A percentile compares a stretch with the other conserved stretches of the same genome.
Evolutionary conservation across 2,329 filamentous ascomycete species (phyloP).

Genomic region (Didymella arachidicola): DNA sequence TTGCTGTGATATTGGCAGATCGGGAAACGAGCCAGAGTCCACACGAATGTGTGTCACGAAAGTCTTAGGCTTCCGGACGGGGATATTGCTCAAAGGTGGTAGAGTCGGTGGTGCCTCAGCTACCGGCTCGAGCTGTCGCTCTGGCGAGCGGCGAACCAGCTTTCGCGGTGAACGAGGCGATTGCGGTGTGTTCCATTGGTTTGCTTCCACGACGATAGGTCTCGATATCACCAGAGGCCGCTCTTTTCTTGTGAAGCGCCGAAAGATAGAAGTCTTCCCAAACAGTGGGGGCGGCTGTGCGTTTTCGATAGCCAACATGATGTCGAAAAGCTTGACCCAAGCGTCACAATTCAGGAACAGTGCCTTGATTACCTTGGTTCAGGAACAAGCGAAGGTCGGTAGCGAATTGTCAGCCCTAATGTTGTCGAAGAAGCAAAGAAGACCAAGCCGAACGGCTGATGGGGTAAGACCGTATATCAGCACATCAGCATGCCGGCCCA

Average conservation of each 20-base stretch:
- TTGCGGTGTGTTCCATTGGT: background rate
- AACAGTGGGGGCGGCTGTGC: constrained; percentile 16
- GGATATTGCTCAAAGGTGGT: background rate
- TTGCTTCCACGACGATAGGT: constrained; percentile 11
- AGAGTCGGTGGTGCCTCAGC: background rate
- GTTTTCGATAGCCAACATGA: constrained; percentile 26
- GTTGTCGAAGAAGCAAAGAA: constrained; percentile 3
- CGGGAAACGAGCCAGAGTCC: constrained; percentile 9
- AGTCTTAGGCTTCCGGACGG: background rate
- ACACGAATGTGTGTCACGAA: constrained; percentile 2
- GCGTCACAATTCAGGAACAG: background rate
- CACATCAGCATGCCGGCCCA: constrained; percentile 4
- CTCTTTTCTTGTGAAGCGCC: constrained; percentile 27
- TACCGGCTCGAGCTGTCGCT: background rate
- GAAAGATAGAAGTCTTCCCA: constrained; percentile 32
- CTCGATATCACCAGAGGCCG: constrained; percentile 13
- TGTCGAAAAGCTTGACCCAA: constrained; percentile 1
- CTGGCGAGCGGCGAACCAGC: constrained; percentile 19
- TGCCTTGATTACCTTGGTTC: constrained; percentile 13
- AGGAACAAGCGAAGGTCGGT: constrained; percentile 11
- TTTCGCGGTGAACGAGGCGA: constrained; percentile 15
- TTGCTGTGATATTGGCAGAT: constrained; percentile 8
- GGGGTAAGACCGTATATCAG: constrained; percentile 16
- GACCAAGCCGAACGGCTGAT: constrained; percentile 5
- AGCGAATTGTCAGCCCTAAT: constrained; percentile 9